Percentiles rank a stretch among this genome's conserved stretches.
Evolutionary conservation across 2,329 filamentous ascomycete genomes (phyloP).

Genomic region (Didymella glomerata): DNA sequence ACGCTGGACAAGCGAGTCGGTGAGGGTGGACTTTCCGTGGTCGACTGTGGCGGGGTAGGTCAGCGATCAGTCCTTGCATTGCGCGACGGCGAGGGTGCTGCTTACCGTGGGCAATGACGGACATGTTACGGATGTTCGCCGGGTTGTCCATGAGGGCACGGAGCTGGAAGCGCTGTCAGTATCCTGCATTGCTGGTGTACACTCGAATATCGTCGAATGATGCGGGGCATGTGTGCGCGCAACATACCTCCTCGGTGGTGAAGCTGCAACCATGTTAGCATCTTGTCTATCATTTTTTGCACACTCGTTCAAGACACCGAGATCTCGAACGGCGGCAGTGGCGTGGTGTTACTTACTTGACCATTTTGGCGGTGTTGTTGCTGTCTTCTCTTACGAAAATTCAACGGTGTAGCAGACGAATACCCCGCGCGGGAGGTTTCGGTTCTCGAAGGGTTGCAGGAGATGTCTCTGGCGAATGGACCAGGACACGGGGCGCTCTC

Average conservation of each 20-base stretch:
- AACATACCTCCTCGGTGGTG: conserved; percentile 87
- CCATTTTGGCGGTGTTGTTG: conserved; percentile 91
- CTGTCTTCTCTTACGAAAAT: conserved; percentile 48
- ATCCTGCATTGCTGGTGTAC: conserved; percentile 17
- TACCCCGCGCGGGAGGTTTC: conserved; percentile 50
- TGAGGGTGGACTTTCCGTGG: conserved; percentile 99
- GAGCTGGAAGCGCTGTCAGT: conserved; percentile 63
- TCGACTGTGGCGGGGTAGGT: conserved; percentile 69
- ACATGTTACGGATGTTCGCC: conserved; percentile 89
- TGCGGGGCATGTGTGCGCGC: conserved; percentile 34
- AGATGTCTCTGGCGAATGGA: conserved; percentile 47
- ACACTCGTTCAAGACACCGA: background rate
- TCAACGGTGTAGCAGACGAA: conserved; percentile 42
- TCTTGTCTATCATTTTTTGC: conserved; percentile 15
- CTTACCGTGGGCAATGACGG: conserved; percentile 96
- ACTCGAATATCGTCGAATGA: conserved; percentile 28
- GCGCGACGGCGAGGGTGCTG: conserved; percentile 9
- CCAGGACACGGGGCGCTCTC: conserved; percentile 43
- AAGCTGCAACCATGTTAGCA: conserved; percentile 76
- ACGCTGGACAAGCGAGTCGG: conserved; percentile 98
- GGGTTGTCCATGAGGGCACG: conserved; percentile 81
- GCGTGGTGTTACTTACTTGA: conserved; percentile 80
- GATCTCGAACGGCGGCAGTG: background rate
- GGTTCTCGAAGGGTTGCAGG: conserved; percentile 31
- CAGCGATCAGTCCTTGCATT: conserved; percentile 30